Conservation (phyloP, 2,329 filamentous ascomycete genomes). For the Hawksworthiomyces lignivorus region DNA sequence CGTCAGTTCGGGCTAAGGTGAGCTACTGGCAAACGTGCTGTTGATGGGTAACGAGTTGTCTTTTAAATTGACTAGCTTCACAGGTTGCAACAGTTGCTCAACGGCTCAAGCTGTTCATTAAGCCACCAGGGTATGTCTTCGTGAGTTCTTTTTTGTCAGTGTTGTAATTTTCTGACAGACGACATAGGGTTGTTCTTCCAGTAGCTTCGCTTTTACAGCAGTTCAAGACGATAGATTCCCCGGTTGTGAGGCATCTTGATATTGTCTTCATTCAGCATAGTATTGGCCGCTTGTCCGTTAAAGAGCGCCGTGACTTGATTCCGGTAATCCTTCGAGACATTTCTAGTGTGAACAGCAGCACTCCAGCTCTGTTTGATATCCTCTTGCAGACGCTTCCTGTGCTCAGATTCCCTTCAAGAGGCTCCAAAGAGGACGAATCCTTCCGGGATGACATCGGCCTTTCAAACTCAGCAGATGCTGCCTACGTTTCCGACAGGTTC, state of each 20-base stretch:
- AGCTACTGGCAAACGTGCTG: too few relatives aligned
- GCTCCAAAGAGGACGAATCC: constrained; percentile 66
- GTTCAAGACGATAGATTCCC: constrained; percentile 70
- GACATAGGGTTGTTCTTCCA: constrained; percentile 69
- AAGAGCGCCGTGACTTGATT: constrained; percentile 65
- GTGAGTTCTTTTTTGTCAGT: too few relatives aligned
- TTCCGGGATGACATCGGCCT: constrained; percentile 62
- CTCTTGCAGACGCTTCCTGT: constrained; percentile 68
- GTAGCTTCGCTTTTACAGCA: constrained; percentile 80
- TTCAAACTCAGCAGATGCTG: constrained; percentile 57
- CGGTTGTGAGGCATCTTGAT: constrained; percentile 80
- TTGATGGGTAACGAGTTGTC: too few relatives aligned
- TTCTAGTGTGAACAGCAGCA: constrained; percentile 43
- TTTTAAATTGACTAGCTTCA: not conserved
- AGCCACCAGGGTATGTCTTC: constrained; percentile 40
- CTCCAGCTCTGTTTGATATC: constrained; percentile 68
- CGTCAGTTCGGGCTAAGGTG: constrained; percentile 72
- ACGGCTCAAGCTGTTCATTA: constrained; percentile 47
- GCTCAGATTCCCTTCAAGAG: constrained; percentile 64
- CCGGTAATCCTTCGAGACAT: constrained; percentile 63
- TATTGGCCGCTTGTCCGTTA: constrained; percentile 37
- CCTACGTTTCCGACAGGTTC: constrained; percentile 67
- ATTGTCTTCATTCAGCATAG: constrained; percentile 85
- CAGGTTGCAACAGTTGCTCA: constrained; percentile 44
- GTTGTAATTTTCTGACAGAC: too few relatives aligned